Evolutionary conservation across 2,329 filamentous ascomycete species (phyloP), one percentile per base, ranked within the genome.

Genomic region (Pyrenophora teres): DNA sequence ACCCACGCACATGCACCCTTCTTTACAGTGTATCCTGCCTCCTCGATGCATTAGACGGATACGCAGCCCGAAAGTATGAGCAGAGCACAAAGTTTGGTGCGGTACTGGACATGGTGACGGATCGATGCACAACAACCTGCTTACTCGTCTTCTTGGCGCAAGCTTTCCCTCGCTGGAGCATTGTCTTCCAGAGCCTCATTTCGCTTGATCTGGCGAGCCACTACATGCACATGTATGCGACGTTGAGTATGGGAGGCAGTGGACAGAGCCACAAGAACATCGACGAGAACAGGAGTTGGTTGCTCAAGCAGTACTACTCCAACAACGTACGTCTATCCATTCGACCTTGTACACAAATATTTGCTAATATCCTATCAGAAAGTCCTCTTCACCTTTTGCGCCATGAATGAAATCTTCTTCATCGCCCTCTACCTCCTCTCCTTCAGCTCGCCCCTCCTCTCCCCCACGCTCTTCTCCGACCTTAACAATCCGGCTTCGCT

Each of bases 161-260:
- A 12, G 94, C 94, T 16, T 99, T 96, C 78, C 94, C 94, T 4
- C 85, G 92, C 50, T 97, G 91, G 88, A 87, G 90, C 60, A 92
- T 97, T 63, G 71, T 97, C 52, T 99, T 99, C 82, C 94, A 99
- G 79, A 85, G 88, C 38, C 78, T 99, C 69, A 96, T 99, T 74
- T 89, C 88, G 48, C 78, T 99, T 66, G 94, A 99, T 76, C 83
- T 99, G 60, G 89, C 94, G 23, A 96, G 92, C 73, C 94, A 99
- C 76, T 99, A 97, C 74, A 93, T 97, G 81, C 94, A 99, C 79
- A 99, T 99, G 94, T 97, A 96, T 73, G 90, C 92, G 10, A 96
- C 92, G 0, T 80, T 97, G 68, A 87, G 87, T 60, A 94, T 96
- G 85, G 91, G 89, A 46, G 91, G 90, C 46, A 82, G 85, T 46